Conservation (phyloP, 202 grass and related monocot genomes). For the Digitaria exilis region DNA sequence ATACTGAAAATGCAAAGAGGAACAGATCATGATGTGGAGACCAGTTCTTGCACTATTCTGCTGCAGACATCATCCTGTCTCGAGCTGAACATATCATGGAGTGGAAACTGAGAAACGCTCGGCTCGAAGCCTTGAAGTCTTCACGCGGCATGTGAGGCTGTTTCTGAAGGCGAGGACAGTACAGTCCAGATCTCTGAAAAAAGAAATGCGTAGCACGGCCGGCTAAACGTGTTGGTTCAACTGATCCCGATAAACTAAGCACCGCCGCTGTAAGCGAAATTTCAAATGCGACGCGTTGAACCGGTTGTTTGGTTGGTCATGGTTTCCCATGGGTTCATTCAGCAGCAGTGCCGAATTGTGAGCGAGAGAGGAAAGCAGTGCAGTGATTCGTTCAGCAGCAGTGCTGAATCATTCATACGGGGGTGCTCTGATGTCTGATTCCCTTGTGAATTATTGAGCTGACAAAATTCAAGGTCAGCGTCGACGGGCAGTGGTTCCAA, state of each 20-base stretch:
- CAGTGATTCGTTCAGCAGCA: no score
- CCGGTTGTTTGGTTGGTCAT: not conserved
- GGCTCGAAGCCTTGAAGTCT: slow-evolving; percentile 22
- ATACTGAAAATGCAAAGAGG: slow-evolving; percentile 15
- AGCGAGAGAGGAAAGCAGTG: not conserved
- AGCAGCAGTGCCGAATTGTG: not conserved
- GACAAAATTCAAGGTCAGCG: slow-evolving; percentile 28
- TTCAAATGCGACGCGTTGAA: not conserved
- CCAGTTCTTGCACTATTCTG: not conserved
- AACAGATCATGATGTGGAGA: not conserved
- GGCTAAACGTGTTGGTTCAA: slow-evolving; percentile 26
- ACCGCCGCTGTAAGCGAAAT: not conserved
- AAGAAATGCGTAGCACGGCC: not conserved
- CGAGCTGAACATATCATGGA: slow-evolving; percentile 14
- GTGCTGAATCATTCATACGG: no score
- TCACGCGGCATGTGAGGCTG: slow-evolving; percentile 39
- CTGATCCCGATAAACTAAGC: slow-evolving; percentile 30
- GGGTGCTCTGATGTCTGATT: not conserved
- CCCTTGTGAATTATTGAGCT: not conserved
- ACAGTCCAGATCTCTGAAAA: slow-evolving; percentile 30
- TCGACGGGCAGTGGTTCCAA: no score
- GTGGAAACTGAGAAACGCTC: not conserved
- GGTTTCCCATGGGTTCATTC: not conserved
- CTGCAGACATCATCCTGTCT: slow-evolving; percentile 23
- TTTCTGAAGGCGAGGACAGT: not conserved